Base-by-base conservation (phyloP, 2,329 filamentous ascomycete species). In the Talaromyces islandicus region DNA sequence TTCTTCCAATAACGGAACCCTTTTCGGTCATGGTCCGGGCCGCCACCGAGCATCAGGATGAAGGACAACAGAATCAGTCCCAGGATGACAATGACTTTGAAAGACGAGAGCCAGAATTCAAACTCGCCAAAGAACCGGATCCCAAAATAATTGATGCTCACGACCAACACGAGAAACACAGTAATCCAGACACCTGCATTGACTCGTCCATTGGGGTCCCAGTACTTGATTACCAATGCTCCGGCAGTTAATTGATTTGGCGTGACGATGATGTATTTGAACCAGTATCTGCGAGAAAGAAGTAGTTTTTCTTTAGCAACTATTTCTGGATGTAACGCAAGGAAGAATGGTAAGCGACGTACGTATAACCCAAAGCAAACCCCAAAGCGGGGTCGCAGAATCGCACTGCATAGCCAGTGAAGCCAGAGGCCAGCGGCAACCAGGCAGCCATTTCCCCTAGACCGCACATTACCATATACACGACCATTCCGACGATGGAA, bases 371-470 rank as follows among this genome's bases (percentile, higher is more conserved):
- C 54, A 60, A 27, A 89, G 88, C 84, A 72, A 94, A 94, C 58
- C 90, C 90, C 27, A 94, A 83, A 62, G 89, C 88, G 57, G 89
- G 89, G 67, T 94, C 89, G 68, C 86, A 88, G 77, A 91, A 94
- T 54, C 90, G 83, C 62, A 86, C 83, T 25, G 90, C 89, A 70
- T 92, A 94, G 68, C 89, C 89, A 62, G 89, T 89, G 75, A 94
- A 95, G 66, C 90, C 90, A 70, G 88, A 85, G 58, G 85, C 84
- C 68, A 92, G 81, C 56, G 90, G 90, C 35, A 94, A 75, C 88
- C 89, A 94, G 57, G 90, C 84, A 9, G 90, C 89, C 89, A 94
- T 94, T 74, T 93, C 90, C 64, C 90, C 90, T 4, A 94, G 83
- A 59, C 85, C 88, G 60, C 86, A 87, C 89, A 94, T 92, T 66